Evolutionary conservation across 202 grass and related monocot genomes (phyloP).

Genomic region (Elaeis oleifera): DNA sequence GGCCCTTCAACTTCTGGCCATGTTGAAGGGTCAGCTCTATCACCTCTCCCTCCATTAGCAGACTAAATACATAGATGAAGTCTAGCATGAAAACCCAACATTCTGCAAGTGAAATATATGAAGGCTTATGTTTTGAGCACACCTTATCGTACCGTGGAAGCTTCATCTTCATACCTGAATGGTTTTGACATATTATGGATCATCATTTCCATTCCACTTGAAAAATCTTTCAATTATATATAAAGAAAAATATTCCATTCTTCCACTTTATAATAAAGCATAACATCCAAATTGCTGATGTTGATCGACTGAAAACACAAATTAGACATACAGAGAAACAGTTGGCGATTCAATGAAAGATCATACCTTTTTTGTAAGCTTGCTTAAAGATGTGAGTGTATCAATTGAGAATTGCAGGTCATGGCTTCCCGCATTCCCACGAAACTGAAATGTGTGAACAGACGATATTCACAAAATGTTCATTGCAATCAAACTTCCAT

Average conservation of each 20-base stretch:
- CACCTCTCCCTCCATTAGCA: constrained; percentile 87
- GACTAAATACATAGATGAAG: constrained; percentile 51
- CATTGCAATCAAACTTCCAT: background rate
- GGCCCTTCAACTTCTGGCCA: constrained; percentile 98
- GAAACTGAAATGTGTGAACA: constrained; percentile 52
- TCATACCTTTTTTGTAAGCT: constrained; percentile 84
- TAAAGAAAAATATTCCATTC: no score
- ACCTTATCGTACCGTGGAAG: constrained; percentile 97
- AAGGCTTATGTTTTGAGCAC: constrained; percentile 33
- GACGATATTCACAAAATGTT: constrained; percentile 28
- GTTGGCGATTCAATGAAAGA: background rate
- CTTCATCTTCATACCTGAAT: constrained; percentile 91
- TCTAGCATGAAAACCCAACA: constrained; percentile 30
- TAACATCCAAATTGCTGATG: constrained; percentile 4
- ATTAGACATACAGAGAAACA: no score
- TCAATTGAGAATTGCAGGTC: constrained; percentile 86
- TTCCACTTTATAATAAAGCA: background rate
- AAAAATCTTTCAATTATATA: no score
- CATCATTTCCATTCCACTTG: no score
- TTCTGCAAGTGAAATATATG: constrained; percentile 24
- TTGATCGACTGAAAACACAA: no score
- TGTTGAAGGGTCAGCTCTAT: constrained; percentile 76
- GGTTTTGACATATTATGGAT: constrained; percentile 11
- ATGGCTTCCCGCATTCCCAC: constrained; percentile 97
- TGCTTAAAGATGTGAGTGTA: constrained; percentile 61